Evolutionary conservation across 495 filamentous ascomycete species (phyloP).

Genomic region (Sordaria brevicollis): DNA sequence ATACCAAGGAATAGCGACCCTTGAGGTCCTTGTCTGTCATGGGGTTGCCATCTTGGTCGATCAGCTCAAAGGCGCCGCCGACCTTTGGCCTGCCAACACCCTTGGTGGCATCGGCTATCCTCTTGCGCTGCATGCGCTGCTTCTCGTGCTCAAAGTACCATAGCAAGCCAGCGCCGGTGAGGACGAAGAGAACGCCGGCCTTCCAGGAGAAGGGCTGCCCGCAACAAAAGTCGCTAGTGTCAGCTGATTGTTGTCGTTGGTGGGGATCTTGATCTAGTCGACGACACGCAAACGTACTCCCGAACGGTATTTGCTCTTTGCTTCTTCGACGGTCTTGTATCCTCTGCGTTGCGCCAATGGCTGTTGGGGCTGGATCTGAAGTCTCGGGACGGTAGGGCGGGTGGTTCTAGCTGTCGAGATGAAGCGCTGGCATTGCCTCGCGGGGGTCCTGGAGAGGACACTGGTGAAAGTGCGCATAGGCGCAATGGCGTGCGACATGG

Average conservation of each 20-base stretch:
- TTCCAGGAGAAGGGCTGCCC: conserved; percentile 79
- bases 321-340: conserved; percentile 46
- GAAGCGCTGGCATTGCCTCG: conserved; percentile 17
- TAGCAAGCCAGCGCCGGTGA: conserved; percentile 64
- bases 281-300: conserved; percentile 26
- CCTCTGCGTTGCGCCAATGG: conserved; percentile 24
- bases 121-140: conserved; percentile 71
- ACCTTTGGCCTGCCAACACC: conserved; percentile 89
- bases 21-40: conserved; percentile 71
- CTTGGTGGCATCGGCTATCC: conserved; percentile 83
- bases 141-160: conserved; percentile 90
- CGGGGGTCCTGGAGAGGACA: conserved; percentile 8
- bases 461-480: conserved; percentile 14
- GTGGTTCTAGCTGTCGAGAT: conserved; percentile 17
- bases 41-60: conserved; percentile 67
- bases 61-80: conserved; percentile 72
- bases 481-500: conserved; percentile 18
- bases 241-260: background rate
- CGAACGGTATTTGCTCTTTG: conserved; percentile 39
- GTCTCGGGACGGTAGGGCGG: conserved; percentile 2
- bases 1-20: conserved; percentile 72
- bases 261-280: background rate
- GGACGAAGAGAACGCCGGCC: conserved; percentile 75
- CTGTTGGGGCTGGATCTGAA: conserved; percentile 17
- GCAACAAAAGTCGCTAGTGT: background rate